These are phyloP conservation scores for Candida methanosorbosa DNA, from an alignment of 805 yeast species.

Conservation along the genomic window DNA sequence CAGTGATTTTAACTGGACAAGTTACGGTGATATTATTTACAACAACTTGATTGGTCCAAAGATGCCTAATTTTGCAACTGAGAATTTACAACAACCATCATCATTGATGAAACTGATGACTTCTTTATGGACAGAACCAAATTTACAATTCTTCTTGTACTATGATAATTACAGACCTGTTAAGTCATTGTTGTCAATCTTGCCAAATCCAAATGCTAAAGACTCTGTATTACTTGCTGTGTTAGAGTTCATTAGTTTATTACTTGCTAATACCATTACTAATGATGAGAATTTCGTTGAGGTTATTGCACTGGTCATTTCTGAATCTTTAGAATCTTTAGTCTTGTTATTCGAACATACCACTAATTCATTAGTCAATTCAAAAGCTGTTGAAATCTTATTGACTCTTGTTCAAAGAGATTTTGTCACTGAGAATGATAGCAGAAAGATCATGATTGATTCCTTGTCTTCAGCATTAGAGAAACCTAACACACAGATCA, in stretches of 20 bases:
- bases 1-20: constrained; percentile 45
- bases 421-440: constrained; percentile 45
- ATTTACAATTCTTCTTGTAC: constrained; percentile 42
- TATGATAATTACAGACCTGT: constrained; percentile 49
- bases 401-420: constrained; percentile 47
- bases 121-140: constrained; percentile 42
- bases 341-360: constrained; percentile 39
- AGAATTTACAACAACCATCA: constrained; percentile 79
- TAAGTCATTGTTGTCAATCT: constrained; percentile 43
- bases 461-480: constrained; percentile 56
- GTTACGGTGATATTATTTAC: constrained; percentile 42
- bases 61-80: constrained; percentile 57
- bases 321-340: constrained; percentile 40
- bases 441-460: constrained; percentile 42
- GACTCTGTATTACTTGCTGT: constrained; percentile 53
- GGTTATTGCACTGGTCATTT: constrained; percentile 50
- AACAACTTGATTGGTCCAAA: constrained; percentile 52
- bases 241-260: constrained; percentile 42
- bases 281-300: constrained; percentile 33
- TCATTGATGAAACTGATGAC: constrained; percentile 60
- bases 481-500: constrained; percentile 44
- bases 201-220: constrained; percentile 51
- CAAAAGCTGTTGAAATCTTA: constrained; percentile 44
- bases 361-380: constrained; percentile 35
- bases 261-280: constrained; percentile 30